Conservation (phyloP, 2,329 filamentous ascomycete genomes). For the Lachnellula hyalina region DNA sequence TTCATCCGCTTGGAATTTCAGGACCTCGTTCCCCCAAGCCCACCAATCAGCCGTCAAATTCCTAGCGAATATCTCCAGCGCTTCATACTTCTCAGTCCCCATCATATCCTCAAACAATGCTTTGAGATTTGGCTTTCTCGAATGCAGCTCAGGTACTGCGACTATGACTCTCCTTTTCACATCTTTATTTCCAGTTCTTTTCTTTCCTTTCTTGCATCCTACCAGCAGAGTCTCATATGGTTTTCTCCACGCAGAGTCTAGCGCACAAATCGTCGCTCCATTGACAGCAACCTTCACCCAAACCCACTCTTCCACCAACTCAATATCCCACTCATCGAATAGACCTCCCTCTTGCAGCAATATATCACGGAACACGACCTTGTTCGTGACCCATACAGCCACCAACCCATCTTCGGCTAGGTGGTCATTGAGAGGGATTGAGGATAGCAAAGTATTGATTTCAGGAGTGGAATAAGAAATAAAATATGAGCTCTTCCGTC, state of each 20-base stretch:
- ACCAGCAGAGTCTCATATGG: conserved; percentile 72
- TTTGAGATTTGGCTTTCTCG: conserved; percentile 69
- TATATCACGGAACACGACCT: conserved; percentile 46
- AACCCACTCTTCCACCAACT: conserved; percentile 64
- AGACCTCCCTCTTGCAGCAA: conserved; percentile 51
- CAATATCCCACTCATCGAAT: conserved; percentile 62
- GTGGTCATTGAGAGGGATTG: conserved; percentile 51
- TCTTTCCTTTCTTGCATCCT: conserved; percentile 29
- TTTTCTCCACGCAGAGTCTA: conserved; percentile 62
- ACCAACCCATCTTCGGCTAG: conserved; percentile 53
- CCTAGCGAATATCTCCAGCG: conserved; percentile 72
- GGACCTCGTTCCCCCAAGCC: conserved; percentile 70
- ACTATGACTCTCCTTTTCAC: conserved; percentile 54
- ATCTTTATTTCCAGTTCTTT: background rate
- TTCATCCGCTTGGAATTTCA: conserved; percentile 60
- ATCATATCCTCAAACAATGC: conserved; percentile 53
- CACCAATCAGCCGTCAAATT: conserved; percentile 72
- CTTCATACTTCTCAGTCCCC: conserved; percentile 42
- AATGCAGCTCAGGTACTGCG: conserved; percentile 71
- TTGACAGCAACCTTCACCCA: conserved; percentile 68
- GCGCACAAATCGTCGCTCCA: conserved; percentile 59
- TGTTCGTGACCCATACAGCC: conserved; percentile 76
- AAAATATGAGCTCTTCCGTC: conserved; percentile 50
- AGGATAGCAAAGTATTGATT: conserved; percentile 44
- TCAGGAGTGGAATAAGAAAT: conserved; percentile 41